Evolutionary conservation across 148 eudicot species (phyloP).

Genomic region (Vaccinium vitisidaea): DNA sequence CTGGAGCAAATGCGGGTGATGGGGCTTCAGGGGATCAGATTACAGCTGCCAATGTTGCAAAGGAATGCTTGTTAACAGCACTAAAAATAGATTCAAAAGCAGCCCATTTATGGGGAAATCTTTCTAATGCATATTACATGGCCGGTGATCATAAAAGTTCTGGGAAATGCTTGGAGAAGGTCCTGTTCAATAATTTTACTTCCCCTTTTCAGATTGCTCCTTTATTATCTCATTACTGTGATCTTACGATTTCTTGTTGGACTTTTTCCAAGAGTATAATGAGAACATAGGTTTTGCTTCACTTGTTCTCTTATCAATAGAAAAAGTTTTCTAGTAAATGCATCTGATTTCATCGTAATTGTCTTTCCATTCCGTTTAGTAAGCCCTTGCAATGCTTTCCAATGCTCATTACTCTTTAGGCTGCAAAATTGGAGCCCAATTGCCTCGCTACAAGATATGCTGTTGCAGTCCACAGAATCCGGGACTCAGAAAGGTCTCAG

Average conservation of each 20-base stretch:
- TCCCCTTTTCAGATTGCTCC: slow-evolving; percentile 4
- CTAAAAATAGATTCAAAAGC: slow-evolving; percentile 74
- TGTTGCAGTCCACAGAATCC: slow-evolving; percentile 79
- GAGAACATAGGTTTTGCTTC: neutral
- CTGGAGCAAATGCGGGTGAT: slow-evolving; percentile 72
- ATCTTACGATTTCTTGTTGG: neutral
- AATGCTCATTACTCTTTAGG: slow-evolving; percentile 38
- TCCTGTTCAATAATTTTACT: slow-evolving; percentile 15
- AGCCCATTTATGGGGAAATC: slow-evolving; percentile 90
- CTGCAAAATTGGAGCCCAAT: slow-evolving; percentile 88
- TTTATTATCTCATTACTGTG: neutral
- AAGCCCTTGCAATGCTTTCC: neutral
- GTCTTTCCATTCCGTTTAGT: slow-evolving; percentile 4
- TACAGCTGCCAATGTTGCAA: slow-evolving; percentile 66
- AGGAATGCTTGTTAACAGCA: slow-evolving; percentile 90
- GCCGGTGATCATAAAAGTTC: slow-evolving; percentile 75
- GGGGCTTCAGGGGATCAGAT: slow-evolving; percentile 54
- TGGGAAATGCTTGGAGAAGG: slow-evolving; percentile 95
- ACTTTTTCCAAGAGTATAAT: neutral
- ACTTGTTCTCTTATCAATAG: neutral
- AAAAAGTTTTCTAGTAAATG: neutral
- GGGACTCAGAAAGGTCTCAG: slow-evolving; percentile 91
- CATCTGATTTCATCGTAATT: neutral
- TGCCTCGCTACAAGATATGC: slow-evolving; percentile 92
- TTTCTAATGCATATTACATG: slow-evolving; percentile 78